These are phyloP conservation scores for Penicillium parvum DNA, from an alignment of 495 filamentous ascomycete species.

Conservation along the genomic window DNA sequence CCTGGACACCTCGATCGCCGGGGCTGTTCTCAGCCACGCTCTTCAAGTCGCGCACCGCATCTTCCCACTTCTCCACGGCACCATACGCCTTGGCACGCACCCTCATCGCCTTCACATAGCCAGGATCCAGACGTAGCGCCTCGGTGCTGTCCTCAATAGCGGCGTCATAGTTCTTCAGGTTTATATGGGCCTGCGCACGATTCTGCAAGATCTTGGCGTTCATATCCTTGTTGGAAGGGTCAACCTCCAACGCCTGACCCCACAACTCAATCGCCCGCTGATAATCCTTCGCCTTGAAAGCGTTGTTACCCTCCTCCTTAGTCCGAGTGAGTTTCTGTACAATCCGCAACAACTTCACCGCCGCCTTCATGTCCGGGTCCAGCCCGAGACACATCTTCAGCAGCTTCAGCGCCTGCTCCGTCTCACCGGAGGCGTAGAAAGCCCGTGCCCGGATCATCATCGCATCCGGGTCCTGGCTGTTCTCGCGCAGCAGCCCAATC, in stretches of 20 bases:
- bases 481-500: constrained; percentile 76
- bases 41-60: constrained; percentile 83
- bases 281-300: constrained; percentile 81
- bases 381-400: constrained; percentile 84
- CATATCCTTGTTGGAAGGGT: constrained; percentile 84
- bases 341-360: constrained; percentile 75
- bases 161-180: constrained; percentile 75
- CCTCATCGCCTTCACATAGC: constrained; percentile 86
- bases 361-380: constrained; percentile 86
- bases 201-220: constrained; percentile 95
- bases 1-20: constrained; percentile 67
- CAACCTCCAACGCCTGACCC: constrained; percentile 76
- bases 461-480: constrained; percentile 89
- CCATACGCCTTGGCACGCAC: constrained; percentile 86
- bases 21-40: constrained; percentile 77
- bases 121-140: constrained; percentile 79
- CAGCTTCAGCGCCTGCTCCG: constrained; percentile 89
- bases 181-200: constrained; percentile 65
- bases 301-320: constrained; percentile 88
- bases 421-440: constrained; percentile 86
- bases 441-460: constrained; percentile 83
- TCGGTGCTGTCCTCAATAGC: constrained; percentile 82
- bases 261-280: constrained; percentile 80
- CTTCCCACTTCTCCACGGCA: constrained; percentile 83
- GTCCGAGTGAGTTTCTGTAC: constrained; percentile 88